Conservation (phyloP, 306 rosid species). For the Senna tora region DNA sequence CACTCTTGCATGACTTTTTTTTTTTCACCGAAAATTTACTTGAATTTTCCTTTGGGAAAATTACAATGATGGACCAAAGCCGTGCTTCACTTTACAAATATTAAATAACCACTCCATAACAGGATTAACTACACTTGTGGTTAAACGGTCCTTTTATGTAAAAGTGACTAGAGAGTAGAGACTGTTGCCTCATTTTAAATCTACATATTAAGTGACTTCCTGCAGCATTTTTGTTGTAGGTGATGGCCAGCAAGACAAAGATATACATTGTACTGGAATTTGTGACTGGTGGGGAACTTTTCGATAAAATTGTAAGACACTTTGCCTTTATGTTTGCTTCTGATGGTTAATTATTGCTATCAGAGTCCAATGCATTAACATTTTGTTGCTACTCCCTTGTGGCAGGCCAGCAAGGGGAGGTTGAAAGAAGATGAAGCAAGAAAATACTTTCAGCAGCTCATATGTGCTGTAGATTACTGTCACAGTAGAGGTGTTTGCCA, state of each 20-base stretch:
- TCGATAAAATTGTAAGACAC: slow-evolving; percentile 73
- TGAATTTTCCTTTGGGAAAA: slow-evolving; percentile 13
- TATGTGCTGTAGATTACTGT: slow-evolving; percentile 74
- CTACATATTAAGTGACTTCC: slow-evolving; percentile 33
- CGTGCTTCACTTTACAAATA: background rate
- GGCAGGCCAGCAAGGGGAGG: slow-evolving; percentile 67
- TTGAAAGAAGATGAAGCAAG: slow-evolving; percentile 78
- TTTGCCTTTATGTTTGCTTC: slow-evolving; percentile 12
- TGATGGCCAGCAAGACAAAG: slow-evolving; percentile 87
- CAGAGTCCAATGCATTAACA: background rate
- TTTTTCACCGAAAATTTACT: background rate
- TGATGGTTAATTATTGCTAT: background rate
- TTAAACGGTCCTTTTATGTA: background rate
- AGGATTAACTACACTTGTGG: background rate
- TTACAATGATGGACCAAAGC: background rate
- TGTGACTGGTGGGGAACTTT: slow-evolving; percentile 74
- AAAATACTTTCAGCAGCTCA: slow-evolving; percentile 79
- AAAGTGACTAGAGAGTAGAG: background rate
- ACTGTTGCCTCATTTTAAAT: background rate
- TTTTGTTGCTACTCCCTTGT: slow-evolving; percentile 17
- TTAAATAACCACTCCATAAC: background rate
- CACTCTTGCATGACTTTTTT: slow-evolving; percentile 1
- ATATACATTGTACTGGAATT: slow-evolving; percentile 74
- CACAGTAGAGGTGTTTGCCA: slow-evolving; percentile 79
- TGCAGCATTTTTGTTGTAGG: slow-evolving; percentile 51